phyloP scores from a whole-genome alignment of 805 yeast species.

The Yarrowia deformans region DNA sequence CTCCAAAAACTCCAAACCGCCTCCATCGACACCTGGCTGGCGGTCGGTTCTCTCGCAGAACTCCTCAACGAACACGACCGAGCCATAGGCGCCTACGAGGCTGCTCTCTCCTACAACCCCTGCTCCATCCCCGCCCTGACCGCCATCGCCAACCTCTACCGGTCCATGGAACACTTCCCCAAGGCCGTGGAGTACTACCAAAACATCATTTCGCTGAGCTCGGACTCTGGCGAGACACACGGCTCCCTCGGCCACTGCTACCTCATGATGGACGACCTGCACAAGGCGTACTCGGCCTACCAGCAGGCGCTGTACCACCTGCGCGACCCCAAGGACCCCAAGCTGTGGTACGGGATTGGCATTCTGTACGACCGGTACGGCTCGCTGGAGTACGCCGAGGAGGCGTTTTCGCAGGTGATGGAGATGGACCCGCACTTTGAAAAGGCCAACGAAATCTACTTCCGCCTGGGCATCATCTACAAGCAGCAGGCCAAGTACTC shows the following conservation, averaged over 20 bases:
- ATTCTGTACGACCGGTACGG: slow-evolving; percentile 96
- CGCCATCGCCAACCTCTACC: slow-evolving; percentile 84
- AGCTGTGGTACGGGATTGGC: slow-evolving; percentile 98
- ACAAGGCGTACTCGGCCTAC: slow-evolving; percentile 93
- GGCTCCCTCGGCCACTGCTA: slow-evolving; percentile 94
- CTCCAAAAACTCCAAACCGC: slow-evolving; percentile 47
- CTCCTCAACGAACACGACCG: slow-evolving; percentile 85
- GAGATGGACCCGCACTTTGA: slow-evolving; percentile 96
- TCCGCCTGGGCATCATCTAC: slow-evolving; percentile 94
- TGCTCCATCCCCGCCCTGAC: slow-evolving; percentile 85
- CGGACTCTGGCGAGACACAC: slow-evolving; percentile 96
- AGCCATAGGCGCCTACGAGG: slow-evolving; percentile 87
- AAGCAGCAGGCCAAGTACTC: slow-evolving; percentile 90
- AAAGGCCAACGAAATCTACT: slow-evolving; percentile 94
- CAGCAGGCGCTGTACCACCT: slow-evolving; percentile 93
- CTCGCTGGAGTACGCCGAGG: slow-evolving; percentile 95
- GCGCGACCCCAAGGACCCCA: slow-evolving; percentile 93
- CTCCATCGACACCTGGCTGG: slow-evolving; percentile 75
- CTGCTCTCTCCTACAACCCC: slow-evolving; percentile 85
- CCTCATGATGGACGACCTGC: slow-evolving; percentile 93
- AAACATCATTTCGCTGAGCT: slow-evolving; percentile 78
- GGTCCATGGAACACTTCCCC: slow-evolving; percentile 87
- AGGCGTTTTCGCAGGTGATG: slow-evolving; percentile 94
- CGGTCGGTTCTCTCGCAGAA: slow-evolving; percentile 89
- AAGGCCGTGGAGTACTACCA: slow-evolving; percentile 95